Evolutionary conservation across 768 basidiomycete genomes (phyloP).

Genomic region (Fibroporia radiculosa): DNA sequence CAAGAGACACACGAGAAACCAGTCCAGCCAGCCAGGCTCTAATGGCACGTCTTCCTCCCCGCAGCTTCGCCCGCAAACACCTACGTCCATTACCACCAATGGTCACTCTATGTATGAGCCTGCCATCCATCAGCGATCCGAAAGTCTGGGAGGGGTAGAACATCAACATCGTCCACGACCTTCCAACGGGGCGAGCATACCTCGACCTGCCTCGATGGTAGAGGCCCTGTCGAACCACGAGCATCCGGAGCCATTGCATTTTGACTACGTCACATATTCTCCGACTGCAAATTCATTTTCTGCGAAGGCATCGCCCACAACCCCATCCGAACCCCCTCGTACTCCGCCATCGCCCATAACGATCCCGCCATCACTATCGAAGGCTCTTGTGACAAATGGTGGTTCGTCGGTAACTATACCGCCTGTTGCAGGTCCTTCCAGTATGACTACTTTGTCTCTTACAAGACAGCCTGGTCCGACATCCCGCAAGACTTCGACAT

Average conservation of each 20-base stretch:
- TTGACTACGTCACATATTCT: background rate
- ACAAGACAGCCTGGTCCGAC: conserved; percentile 8
- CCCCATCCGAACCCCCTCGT: background rate
- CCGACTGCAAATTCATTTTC: background rate
- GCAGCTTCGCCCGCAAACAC: conserved; percentile 15
- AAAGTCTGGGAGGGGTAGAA: conserved; percentile 9
- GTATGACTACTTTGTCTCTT: conserved; percentile 2
- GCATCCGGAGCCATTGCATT: background rate
- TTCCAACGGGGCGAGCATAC: conserved; percentile 3
- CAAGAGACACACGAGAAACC: conserved; percentile 38
- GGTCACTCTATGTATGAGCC: conserved; percentile 15
- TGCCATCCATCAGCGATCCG: conserved; percentile 7
- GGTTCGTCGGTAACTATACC: background rate
- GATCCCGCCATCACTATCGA: conserved; percentile 6
- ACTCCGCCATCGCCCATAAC: conserved; percentile 5
- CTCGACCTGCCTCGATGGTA: conserved; percentile 19
- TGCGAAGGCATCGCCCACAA: background rate
- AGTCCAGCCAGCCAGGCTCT: conserved; percentile 24
- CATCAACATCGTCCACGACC: conserved; percentile 5
- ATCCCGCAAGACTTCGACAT: conserved; percentile 38
- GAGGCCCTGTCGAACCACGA: conserved; percentile 9
- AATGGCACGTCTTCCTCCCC: conserved; percentile 17
- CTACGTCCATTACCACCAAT: conserved; percentile 3
- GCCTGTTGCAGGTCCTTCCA: conserved; percentile 14
- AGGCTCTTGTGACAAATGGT: conserved; percentile 8